Base-by-base conservation (phyloP, 2,329 filamentous ascomycete species). In the Colletotrichum melonis region DNA sequence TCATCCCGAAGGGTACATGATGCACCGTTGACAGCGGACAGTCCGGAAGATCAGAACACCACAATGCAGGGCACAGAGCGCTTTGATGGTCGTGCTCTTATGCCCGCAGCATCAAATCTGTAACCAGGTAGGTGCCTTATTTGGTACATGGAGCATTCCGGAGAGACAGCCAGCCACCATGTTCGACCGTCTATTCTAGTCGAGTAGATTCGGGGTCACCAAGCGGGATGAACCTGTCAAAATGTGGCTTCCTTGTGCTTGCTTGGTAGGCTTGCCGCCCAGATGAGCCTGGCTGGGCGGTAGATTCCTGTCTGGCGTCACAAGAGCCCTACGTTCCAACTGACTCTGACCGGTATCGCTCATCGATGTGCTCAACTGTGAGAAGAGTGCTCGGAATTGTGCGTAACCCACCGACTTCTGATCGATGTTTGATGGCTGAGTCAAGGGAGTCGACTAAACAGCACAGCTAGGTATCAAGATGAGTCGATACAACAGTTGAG, bases 41-140 rank as follows among this genome's bases (percentile, higher is more conserved):
- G 58, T 26, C 64, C 69, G 64, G n/a, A 46, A 68, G 35, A 63
- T 58, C 57, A 67, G 28, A 32, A 63, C 69, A 67, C 63, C 57
- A 63, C 22, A 38, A 38, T 8, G 24, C 28, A 19, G 46, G 30
- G 69, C 69, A 72, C 58, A 57, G 69, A 32, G 57, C 69, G 30
- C 58, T 19, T 19, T n/a, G 35, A 12, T 72, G 52, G 22, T 68
- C 54, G 52, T 68, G 69, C 69, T 68, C 46, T 63, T 14, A 63
- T 68, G 64, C 49, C 38, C 24, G 12, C 57, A 35, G 68, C 68
- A 55, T 62, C 63, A 56, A 71, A 38, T 67, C 63, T 56, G 56
- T 62, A 71, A 67, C 56, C 49, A 62, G 8, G 32, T 30, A 62
- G 8, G 32, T 30, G 38, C 71, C 60, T 60, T 70, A 55, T 54